Percentiles rank a stretch among this genome's conserved stretches.
Evolutionary conservation across 805 yeast species (phyloP).

Genomic region (Lipomyces yamadae): DNA sequence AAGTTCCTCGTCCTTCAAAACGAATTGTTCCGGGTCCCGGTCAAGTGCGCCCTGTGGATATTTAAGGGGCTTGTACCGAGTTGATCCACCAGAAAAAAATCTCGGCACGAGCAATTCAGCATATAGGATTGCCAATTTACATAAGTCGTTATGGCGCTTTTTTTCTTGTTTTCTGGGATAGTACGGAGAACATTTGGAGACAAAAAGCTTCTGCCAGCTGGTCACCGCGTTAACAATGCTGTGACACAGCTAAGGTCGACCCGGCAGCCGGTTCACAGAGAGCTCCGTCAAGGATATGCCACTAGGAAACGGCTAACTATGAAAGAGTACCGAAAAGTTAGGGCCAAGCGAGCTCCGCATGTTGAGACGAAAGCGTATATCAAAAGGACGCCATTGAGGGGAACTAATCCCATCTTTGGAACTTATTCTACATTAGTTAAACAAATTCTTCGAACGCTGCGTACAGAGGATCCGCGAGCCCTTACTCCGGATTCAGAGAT

Average conservation of each 20-base stretch:
- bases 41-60: no score
- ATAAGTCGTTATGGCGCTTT: neutral
- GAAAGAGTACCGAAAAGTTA: conserved; percentile 20
- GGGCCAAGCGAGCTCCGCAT: conserved; percentile 28
- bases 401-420: conserved; percentile 31
- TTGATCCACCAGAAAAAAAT: neutral
- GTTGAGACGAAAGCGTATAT: conserved; percentile 24
- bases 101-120: no score
- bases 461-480: conserved; percentile 18
- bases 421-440: conserved; percentile 23
- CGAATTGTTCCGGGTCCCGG: no score
- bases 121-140: neutral
- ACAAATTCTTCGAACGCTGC: conserved; percentile 21
- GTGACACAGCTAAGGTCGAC: neutral
- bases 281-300: neutral
- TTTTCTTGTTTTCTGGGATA: neutral
- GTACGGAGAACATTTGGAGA: neutral
- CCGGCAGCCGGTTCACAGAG: neutral
- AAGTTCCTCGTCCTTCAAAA: no score
- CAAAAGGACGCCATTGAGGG: conserved; percentile 13
- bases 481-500: neutral
- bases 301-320: conserved; percentile 19
- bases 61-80: neutral
- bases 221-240: neutral
- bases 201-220: neutral